A percentile compares a stretch with the other conserved stretches of the same genome.
Conservation (phyloP, 805 yeast species). For the Saccharomycopsis sp. region DNA sequence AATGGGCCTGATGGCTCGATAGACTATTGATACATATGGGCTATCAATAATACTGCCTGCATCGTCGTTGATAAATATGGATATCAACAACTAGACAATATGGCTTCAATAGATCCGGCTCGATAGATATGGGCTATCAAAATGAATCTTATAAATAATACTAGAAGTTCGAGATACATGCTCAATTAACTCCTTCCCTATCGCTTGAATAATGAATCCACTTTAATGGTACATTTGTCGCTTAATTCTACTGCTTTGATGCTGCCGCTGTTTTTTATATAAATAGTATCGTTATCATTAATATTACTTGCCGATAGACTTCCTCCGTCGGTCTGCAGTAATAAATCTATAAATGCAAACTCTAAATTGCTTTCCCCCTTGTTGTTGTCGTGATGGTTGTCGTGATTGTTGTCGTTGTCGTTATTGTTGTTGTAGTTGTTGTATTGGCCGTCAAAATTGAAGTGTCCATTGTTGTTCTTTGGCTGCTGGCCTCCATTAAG, state of each 20-base stretch:
- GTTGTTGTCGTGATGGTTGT: not conserved
- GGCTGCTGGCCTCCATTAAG: not conserved
- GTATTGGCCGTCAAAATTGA: constrained; percentile 10
- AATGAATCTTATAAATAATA: too few species aligned
- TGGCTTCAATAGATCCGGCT: not conserved
- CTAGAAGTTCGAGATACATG: not conserved
- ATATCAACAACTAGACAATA: not conserved
- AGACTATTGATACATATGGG: not conserved
- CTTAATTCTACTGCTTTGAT: not conserved
- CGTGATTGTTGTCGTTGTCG: constrained; percentile 3
- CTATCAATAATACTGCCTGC: not conserved
- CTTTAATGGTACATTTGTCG: not conserved
- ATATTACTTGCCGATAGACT: not conserved
- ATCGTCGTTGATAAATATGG: not conserved
- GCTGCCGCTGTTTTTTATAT: not conserved
- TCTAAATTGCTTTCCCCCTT: not conserved
- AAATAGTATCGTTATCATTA: not conserved
- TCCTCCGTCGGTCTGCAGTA: not conserved
- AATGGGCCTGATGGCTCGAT: too few species aligned
- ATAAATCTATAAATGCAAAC: not conserved
- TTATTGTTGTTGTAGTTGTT: constrained; percentile 8
- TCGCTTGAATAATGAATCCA: not conserved
- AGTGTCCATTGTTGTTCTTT: constrained; percentile 2
- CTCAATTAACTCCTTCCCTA: too few species aligned
- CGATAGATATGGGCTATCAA: not conserved